Base-by-base conservation (phyloP, 768 basidiomycete species). In the Clathrus columnatus region DNA sequence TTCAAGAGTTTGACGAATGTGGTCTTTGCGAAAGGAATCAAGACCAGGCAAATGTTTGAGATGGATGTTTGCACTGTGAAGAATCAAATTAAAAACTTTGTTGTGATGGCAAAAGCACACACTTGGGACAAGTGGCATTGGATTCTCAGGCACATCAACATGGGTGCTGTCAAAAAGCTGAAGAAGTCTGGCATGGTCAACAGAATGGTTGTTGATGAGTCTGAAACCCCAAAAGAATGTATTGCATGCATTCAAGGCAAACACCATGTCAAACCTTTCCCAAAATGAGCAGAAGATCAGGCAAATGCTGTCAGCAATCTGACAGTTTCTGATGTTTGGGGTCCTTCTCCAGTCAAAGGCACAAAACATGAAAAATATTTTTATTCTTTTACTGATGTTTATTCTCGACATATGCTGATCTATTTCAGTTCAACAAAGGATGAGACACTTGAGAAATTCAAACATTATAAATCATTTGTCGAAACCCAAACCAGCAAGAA, bases 321-420 rank as follows among this genome's bases (percentile, higher is more conserved):
- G 18, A 54, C 77, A 7, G 68, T 75, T 55, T 60, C 64, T 1
- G 73, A 67, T 30, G 28, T 68, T 0, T 65, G 62, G 42, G 59
- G 66, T 1, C 61, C 60, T 57, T 18, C 54, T 32, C 20, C 16
- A 43, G 28, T 41, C 50, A 44, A 57, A 43, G 50, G 18, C 16
- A 50, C 7, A 16, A 32, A 8, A n/a, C 55, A 30, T 58, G 60
- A 51, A 63, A 21, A 18, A 50, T 50, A 50, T 18, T 50, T 50
- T 23, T 50, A 50, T 29, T 23, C 48, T 8, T 50, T 50, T 50
- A 62, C 63, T 2, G 64, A 67, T 42, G 59, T 54, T 28, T 26
- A 60, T 11, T 62, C 58, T 0, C 61, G 63, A 50, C 49, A 62
- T 11, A 44, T 61, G 20, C n/a, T 44, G 16, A 45, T 66, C 7